Evolutionary conservation across 441 rosid genomes (phyloP), one percentile per base, ranked within the genome.

Genomic region (Sinapis alba): DNA sequence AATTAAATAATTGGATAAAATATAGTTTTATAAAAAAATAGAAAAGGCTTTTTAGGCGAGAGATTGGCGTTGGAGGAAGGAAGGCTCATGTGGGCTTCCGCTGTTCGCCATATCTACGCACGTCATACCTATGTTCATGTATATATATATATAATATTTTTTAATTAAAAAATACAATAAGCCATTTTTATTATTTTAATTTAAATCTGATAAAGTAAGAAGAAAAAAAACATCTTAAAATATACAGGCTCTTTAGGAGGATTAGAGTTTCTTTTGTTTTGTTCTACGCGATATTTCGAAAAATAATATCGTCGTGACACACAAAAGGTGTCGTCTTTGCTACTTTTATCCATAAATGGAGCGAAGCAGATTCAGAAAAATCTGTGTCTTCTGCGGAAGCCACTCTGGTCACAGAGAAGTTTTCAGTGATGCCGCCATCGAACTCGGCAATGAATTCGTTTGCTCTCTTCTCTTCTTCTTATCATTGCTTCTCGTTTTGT

Each of bases 341-440:
- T 63, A 47, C n/a, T 53, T 53, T 20, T 10, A 20, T 20, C 1
- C 59, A 8, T 16, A 1, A 53, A 54, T 54, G 59, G 59, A 54
- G 23, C 5, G 15, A 54, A 54, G 59, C 15, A 54, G 59, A 0
- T 54, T 54, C 59, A 54, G 59, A 1, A 54, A 54, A 54, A 20
- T 94, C 18, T 92, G 97, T 83, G 98, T 94, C 16, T 94, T 89
- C 75, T 94, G 97, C 75, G 98, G 98, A 69, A 94, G 97, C 84
- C 84, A 89, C 78, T 76, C 94, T 73, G 97, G 98, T 72, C 67
- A 84, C 73, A 87, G 95, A 78, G 76, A 87, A 80, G 84, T 92
- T 38, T 90, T 90, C 86, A 85, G 94, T 67, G 92, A 88, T 64
- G 98, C 98, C 76, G 93, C 97, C 75, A 79, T 90, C 78, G 89